Evolutionary conservation across 371 early-diverging fungal species (phyloP), one percentile per base, ranked within the genome.

Genomic region (Zopfochytrium polystomum): DNA sequence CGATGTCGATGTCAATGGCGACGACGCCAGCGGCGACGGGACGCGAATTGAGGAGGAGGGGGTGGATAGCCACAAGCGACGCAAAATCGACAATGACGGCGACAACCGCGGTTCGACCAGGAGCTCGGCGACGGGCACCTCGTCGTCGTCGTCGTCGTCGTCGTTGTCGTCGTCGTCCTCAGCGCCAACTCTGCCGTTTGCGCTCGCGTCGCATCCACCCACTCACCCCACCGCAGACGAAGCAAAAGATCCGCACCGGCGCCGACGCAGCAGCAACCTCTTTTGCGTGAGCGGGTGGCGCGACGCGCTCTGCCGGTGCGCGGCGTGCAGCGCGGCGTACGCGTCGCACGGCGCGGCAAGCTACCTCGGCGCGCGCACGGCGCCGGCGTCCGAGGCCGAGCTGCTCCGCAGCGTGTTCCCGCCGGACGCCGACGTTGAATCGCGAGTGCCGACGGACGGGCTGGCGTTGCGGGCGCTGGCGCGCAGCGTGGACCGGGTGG

Each of bases 381-480:
- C 38, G 38, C 18, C 22, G 6, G 31, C 11, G 26, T 26, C 25
- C 6, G 43, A 43, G 22, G 20, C 25, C 5, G 27, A 13, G 27
- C 46, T 15, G 15, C 22, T 20, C 32, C 11, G 33, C 25, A 15
- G 3, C 22, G 35, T 29, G 20, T 31, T 18, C 20, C 15, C n/a
- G 32, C 29, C 46, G 7, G n/a, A n/a, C 4, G 35, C 49, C 9
- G 60, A 53, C 43, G 29, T 42, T 47, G 72, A 61, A 29, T 56
- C 59, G 0, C 9, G n/a, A 25, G 50, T 57, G 33, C 66, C 92
- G 1, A 66, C 90, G 26, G 74, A 88, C 44, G 92, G 92, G 33
- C 67, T 81, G 13, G 92, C 89, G 7, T 80, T 93, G 83, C 81
- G 86, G 55, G 80, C 81, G 59, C 75, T 94, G 47, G 72, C 18